Conservation (phyloP, 495 filamentous ascomycete species). For the Xanthoparmelia taractica region DNA sequence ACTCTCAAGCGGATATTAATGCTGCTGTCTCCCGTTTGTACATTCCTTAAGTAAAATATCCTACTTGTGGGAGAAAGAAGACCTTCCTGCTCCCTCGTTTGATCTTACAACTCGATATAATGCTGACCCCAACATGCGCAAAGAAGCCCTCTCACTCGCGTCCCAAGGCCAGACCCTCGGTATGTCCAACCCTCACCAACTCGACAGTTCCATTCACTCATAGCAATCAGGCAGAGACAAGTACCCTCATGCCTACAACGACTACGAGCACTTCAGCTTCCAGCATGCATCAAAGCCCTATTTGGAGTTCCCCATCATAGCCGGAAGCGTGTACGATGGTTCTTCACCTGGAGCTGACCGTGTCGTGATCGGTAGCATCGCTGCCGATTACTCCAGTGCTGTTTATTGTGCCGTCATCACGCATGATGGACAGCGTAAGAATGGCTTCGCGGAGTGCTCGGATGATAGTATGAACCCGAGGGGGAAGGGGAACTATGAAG, state of each 20-base stretch:
- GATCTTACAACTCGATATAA: neutral
- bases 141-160: neutral
- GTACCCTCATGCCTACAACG: conserved; percentile 30
- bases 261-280: conserved; percentile 29
- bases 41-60: neutral
- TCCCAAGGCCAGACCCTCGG: neutral
- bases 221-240: conserved; percentile 22
- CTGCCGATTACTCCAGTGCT: conserved; percentile 23
- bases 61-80: neutral
- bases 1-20: neutral
- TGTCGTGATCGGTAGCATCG: conserved; percentile 27
- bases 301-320: conserved; percentile 29
- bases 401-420: conserved; percentile 27
- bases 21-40: neutral
- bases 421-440: conserved; percentile 22
- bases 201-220: neutral
- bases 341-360: conserved; percentile 25
- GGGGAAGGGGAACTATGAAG: neutral
- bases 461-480: conserved; percentile 20
- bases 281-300: conserved; percentile 26
- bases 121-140: neutral
- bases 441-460: conserved; percentile 24
- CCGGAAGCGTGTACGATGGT: conserved; percentile 19
- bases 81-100: neutral
- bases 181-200: neutral